Evolutionary conservation across 2,329 filamentous ascomycete species (phyloP).

Genomic region (Sclerotinia minor): DNA sequence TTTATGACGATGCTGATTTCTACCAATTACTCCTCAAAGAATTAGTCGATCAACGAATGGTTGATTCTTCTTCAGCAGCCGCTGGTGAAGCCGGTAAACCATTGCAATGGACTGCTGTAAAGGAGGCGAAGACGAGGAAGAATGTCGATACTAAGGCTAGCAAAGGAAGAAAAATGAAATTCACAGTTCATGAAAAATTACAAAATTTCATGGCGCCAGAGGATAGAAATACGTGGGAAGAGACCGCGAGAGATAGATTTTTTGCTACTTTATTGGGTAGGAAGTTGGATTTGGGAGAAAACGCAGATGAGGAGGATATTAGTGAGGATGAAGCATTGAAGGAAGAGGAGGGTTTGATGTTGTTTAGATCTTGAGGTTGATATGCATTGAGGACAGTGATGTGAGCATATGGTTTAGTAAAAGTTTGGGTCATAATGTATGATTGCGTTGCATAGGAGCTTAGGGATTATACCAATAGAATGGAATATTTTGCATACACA

Average conservation of each 20-base stretch:
- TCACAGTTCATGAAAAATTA: constrained; percentile 93
- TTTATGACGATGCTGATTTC: constrained; percentile 94
- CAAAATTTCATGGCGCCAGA: constrained; percentile 98
- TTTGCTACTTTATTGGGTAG: constrained; percentile 75
- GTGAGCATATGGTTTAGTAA: not conserved
- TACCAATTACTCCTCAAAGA: constrained; percentile 93
- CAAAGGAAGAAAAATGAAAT: constrained; percentile 91
- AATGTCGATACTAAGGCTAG: constrained; percentile 90
- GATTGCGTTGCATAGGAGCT: not conserved
- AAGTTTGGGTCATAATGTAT: not conserved
- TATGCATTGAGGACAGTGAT: too few relatives aligned
- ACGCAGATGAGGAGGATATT: constrained; percentile 52
- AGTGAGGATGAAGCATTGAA: constrained; percentile 45
- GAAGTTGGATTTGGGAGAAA: constrained; percentile 64
- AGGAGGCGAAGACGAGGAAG: constrained; percentile 78
- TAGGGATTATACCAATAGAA: constrained; percentile 8
- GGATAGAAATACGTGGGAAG: constrained; percentile 77
- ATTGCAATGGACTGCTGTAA: constrained; percentile 63
- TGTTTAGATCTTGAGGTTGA: constrained; percentile 38
- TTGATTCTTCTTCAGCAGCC: constrained; percentile 56
- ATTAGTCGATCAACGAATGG: constrained; percentile 83
- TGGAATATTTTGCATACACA: not conserved
- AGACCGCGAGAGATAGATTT: constrained; percentile 73
- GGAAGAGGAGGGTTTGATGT: constrained; percentile 40
- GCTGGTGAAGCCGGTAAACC: constrained; percentile 44